These are phyloP conservation scores for Sporothrix phasma DNA, from an alignment of 2,329 filamentous ascomycete species.

Conservation along the genomic window DNA sequence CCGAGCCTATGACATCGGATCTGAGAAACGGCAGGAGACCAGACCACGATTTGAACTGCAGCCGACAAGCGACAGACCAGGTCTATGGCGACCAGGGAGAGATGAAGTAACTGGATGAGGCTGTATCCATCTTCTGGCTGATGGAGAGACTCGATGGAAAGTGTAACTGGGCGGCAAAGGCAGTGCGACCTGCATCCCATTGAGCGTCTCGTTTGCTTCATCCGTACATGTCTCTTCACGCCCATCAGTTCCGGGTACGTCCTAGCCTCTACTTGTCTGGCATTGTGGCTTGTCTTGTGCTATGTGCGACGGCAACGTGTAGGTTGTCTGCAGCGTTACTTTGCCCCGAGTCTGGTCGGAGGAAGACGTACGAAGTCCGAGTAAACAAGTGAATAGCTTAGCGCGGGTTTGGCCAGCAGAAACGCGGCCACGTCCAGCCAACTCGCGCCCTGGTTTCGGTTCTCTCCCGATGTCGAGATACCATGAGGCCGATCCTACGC, in stretches of 20 bases:
- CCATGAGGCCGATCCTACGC: not conserved
- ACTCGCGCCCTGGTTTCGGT: not conserved
- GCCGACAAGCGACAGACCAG: not conserved
- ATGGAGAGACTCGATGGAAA: not conserved
- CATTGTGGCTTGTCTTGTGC: not conserved
- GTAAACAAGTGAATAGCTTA: too few relatives aligned
- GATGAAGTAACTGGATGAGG: slow-evolving; percentile 2
- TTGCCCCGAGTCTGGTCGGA: not conserved
- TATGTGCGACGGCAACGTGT: not conserved
- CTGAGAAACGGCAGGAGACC: not conserved
- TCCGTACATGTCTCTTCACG: not conserved
- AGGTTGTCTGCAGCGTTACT: slow-evolving; percentile 1
- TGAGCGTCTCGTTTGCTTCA: not conserved
- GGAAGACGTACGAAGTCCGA: too few relatives aligned
- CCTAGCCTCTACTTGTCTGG: not conserved
- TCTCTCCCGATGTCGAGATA: not conserved
- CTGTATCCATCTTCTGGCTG: not conserved
- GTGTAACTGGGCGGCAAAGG: not conserved
- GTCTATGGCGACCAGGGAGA: not conserved
- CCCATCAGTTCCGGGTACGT: not conserved
- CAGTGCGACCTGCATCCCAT: not conserved
- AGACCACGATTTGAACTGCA: not conserved
- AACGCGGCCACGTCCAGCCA: not conserved
- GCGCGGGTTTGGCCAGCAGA: not conserved
- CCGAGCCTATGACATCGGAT: not conserved